Evolutionary conservation across 345 rosid species (phyloP).

Genomic region (thale cress (Arabidopsis thaliana)): TAIR10.1 NC_003070.9:18244501-18245000

Average conservation of each 20-base stretch:
- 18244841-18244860: constrained; percentile 7
- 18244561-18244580: constrained; percentile 10
- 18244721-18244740: constrained; percentile 33
- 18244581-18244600: constrained; percentile 21
- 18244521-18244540: constrained; percentile 24
- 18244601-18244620: constrained; percentile 32
- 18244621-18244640: constrained; percentile 38
- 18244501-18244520: constrained; percentile 5
- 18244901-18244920: background rate
- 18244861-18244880: constrained; percentile 6
- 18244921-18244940: background rate
- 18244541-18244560: constrained; percentile 29
- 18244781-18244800: background rate
- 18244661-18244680: background rate
- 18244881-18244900: constrained; percentile 30
- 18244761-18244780: background rate
- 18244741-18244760: background rate
- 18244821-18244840: constrained; percentile 34
- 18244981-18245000: background rate
- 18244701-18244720: constrained; percentile 41
- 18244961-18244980: too few species aligned
- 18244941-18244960: too few species aligned
- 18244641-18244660: constrained; percentile 19
- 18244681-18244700: constrained; percentile 31
- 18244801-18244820: constrained; percentile 29